Base-by-base conservation (phyloP, 768 basidiomycete species). In the Lactifluus rugatus region DNA sequence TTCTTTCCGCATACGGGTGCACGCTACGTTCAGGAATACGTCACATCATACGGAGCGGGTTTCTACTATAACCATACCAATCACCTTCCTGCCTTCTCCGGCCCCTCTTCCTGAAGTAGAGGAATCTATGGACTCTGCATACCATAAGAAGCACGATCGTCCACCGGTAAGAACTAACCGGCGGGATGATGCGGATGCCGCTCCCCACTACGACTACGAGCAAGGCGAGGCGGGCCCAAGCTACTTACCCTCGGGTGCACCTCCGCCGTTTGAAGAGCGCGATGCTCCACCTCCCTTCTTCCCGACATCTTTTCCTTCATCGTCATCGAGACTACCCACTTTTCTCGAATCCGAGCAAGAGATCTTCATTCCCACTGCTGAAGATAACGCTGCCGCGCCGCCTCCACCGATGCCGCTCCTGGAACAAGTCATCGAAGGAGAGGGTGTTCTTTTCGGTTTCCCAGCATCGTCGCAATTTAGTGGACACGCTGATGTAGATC, bases 131-230 rank as follows among this genome's bases (percentile, higher is more conserved):
- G 87, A 87, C 60, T 78, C 76, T 31, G 87, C 86, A 7, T 93
- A 93, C 70, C 83, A 81, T 65, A 93, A 93, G 76, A 93, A 93
- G 68, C 89, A 92, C 64, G 90, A 93, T 65, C 78, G 80, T 2
- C 90, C 90, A 7, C 90, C 90, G 2, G 69, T 76, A 3, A 81
- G 75, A 66, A 93, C 90, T 0, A 78, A 82, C 37, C 75, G 90
- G 52, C 72, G 78, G 37, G 87, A 89, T 55, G 90, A 91, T 51
- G 58, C 62, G 16, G 88, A 89, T 36, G 74, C 74, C 2, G 80
- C 79, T 10, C 87, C 87, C 44, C 76, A 77, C 65, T 89, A 88
- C 67, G 80, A 82, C 16, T 44, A n/a, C 14, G 55, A 50, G 23
- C 81, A 81, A 65, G 81, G 81, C 59, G 81, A 82, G 67, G 85